Base-by-base conservation (phyloP, 2,329 filamentous ascomycete genomes). In the Dactylonectria estremocensis region DNA sequence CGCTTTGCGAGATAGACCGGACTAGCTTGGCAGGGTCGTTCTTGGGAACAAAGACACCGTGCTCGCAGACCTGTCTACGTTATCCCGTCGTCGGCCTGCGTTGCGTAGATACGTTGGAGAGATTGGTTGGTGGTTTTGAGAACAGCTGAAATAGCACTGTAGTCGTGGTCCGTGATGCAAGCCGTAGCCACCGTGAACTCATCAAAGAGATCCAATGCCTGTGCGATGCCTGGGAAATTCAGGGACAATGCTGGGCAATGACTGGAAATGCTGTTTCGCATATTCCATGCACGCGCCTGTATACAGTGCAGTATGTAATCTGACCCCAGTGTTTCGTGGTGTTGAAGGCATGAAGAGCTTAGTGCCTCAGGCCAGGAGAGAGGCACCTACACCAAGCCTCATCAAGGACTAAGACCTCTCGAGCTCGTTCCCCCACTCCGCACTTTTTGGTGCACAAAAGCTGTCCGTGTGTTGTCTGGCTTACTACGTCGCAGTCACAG, bases 11-110 rank as follows among this genome's bases (percentile, higher is more conserved):
- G 72, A 57, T 67, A 56, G 62, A 53, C 70, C 64, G 62, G 66
- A 50, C 52, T 46, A 37, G 61, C 73, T 76, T 73, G 68, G 67
- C 71, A 56, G 40, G 56, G 62, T 24, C 61, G 59, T 62, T 45
- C 56, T 48, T 40, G 46, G 48, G 57, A 49, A 31, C 58, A 20
- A 54, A 55, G 48, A 59, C 61, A 18, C 46, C 24, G 48, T 48
- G 54, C 43, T 46, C 45, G 31, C 40, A 45, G 24, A 18, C 28
- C 33, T 16, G 40, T 35, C 16, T 31, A 22, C 33, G 35, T 50
- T 55, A 49, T 48, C 43, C 62, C 40, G 37, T n/a, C 55, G 40
- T 55, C 20, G 55, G 62, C 62, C 58, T 55, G 57, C 52, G 57
- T 57, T 31, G 57, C 56, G 8, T 33, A 28, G 22, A 3, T 46